phyloP scores from a whole-genome alignment of 2,329 filamentous ascomycete genomes.

The Phialophora chinensis region DNA sequence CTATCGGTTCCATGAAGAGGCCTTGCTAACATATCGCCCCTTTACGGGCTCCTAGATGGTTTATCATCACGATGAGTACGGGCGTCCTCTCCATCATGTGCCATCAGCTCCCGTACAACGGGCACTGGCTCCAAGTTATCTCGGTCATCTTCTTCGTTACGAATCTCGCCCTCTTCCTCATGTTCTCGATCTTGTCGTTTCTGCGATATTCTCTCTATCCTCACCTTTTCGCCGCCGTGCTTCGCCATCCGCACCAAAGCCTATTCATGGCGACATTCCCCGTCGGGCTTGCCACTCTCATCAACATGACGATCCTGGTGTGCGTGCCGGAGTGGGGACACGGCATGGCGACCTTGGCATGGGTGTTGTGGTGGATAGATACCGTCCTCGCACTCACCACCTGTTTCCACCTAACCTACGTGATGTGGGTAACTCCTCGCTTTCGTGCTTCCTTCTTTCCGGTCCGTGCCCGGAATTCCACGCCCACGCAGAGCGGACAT shows the following conservation, averaged over 20 bases:
- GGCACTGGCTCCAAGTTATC: slow-evolving; percentile 62
- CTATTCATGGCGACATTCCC: slow-evolving; percentile 72
- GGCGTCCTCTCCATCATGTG: slow-evolving; percentile 70
- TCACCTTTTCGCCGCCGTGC: slow-evolving; percentile 68
- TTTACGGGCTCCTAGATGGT: slow-evolving; percentile 49
- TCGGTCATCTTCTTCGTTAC: slow-evolving; percentile 65
- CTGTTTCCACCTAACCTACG: slow-evolving; percentile 53
- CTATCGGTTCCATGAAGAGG: background rate
- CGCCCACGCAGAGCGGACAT: background rate
- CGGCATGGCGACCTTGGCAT: slow-evolving; percentile 60
- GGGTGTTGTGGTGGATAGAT: slow-evolving; percentile 65
- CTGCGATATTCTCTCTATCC: slow-evolving; percentile 69
- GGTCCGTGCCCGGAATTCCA: background rate
- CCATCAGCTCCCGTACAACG: slow-evolving; percentile 65
- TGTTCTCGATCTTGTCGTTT: slow-evolving; percentile 56
- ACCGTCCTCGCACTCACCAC: slow-evolving; percentile 59
- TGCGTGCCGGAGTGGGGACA: slow-evolving; percentile 65
- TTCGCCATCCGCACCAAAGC: slow-evolving; percentile 68
- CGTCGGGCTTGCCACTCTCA: slow-evolving; percentile 71
- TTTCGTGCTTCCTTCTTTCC: too few relatives aligned
- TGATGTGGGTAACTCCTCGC: slow-evolving; percentile 1
- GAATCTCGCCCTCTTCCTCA: slow-evolving; percentile 62
- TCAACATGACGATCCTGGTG: slow-evolving; percentile 67
- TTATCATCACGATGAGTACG: slow-evolving; percentile 68
- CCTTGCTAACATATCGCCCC: background rate